These are phyloP conservation scores for Acanthamoeba rhysodes DNA, from an alignment of 208 protist species.

Conservation along the genomic window DNA sequence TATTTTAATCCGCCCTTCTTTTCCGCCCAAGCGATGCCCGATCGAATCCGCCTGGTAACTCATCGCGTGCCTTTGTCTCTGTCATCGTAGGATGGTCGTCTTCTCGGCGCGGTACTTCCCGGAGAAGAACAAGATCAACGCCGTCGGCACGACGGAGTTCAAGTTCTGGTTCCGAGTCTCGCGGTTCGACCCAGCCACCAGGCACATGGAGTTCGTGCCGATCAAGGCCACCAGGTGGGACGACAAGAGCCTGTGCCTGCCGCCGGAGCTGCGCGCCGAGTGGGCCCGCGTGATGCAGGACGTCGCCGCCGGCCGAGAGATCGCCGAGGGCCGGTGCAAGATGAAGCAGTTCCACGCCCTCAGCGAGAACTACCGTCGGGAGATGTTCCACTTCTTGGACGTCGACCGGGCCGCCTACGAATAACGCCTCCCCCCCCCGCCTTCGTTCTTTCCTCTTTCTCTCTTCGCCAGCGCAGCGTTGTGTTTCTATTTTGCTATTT, in stretches of 20 bases:
- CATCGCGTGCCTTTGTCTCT: not conserved
- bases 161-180: conserved; percentile 70
- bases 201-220: conserved; percentile 1
- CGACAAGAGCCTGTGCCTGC: not conserved
- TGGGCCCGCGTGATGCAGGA: not conserved
- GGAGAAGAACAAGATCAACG: conserved; percentile 74
- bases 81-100: not conserved
- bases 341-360: not conserved
- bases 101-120: conserved; percentile 68
- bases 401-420: conserved; percentile 5
- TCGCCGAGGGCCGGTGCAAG: conserved; percentile 25
- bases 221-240: conserved; percentile 14
- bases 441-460: not conserved
- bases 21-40: not conserved
- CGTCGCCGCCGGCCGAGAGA: not conserved
- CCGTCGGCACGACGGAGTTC: not conserved
- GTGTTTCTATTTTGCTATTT: too few species aligned
- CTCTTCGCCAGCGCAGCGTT: too few species aligned
- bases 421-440: not conserved
- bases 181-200: conserved; percentile 1
- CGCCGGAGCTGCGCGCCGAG: conserved; percentile 23
- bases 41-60: not conserved
- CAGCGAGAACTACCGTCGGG: not conserved
- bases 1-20: not conserved
- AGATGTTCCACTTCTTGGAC: conserved; percentile 5